A percentile compares a stretch with the other conserved stretches of the same genome.
phyloP scores from a whole-genome alignment of 768 basidiomycete genomes.

The Tremella mesenterica region DNA sequence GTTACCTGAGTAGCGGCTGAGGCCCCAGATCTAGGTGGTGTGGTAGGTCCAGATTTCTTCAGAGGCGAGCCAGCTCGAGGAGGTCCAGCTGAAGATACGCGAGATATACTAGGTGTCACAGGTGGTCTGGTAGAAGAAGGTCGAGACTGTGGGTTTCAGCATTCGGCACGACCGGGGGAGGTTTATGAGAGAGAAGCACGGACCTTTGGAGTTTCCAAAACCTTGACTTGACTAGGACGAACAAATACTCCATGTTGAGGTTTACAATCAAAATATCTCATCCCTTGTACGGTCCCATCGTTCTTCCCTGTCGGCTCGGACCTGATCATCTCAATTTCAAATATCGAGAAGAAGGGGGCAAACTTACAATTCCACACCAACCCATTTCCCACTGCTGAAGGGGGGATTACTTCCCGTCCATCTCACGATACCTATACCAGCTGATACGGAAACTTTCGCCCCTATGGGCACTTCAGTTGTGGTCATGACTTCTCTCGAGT shows the following conservation, averaged over 20 bases:
- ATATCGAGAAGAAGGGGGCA: background rate
- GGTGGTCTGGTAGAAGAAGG: slow-evolving; percentile 9
- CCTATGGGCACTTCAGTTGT: slow-evolving; percentile 50
- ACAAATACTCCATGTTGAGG: slow-evolving; percentile 78
- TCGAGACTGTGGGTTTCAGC: slow-evolving; percentile 7
- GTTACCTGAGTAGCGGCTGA: slow-evolving; percentile 10
- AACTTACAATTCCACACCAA: slow-evolving; percentile 74
- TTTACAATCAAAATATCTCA: slow-evolving; percentile 72
- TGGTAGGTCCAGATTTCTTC: slow-evolving; percentile 11
- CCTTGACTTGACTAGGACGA: slow-evolving; percentile 70
- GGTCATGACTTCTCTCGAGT: slow-evolving; percentile 22
- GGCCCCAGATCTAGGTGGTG: slow-evolving; percentile 24
- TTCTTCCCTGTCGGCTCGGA: slow-evolving; percentile 83
- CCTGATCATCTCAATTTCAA: background rate
- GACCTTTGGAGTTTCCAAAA: slow-evolving; percentile 46
- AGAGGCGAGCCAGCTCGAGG: slow-evolving; percentile 12
- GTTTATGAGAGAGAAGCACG: background rate
- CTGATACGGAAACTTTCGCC: slow-evolving; percentile 67
- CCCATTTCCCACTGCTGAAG: slow-evolving; percentile 86
- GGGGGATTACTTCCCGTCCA: slow-evolving; percentile 69
- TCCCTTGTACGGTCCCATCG: slow-evolving; percentile 75
- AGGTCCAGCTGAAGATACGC: slow-evolving; percentile 8
- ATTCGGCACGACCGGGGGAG: background rate
- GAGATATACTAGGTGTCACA: slow-evolving; percentile 12
- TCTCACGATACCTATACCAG: slow-evolving; percentile 74